These are phyloP conservation scores for Penicillium sp. DNA, from an alignment of 2,329 filamentous ascomycete genomes.

Conservation along the genomic window DNA sequence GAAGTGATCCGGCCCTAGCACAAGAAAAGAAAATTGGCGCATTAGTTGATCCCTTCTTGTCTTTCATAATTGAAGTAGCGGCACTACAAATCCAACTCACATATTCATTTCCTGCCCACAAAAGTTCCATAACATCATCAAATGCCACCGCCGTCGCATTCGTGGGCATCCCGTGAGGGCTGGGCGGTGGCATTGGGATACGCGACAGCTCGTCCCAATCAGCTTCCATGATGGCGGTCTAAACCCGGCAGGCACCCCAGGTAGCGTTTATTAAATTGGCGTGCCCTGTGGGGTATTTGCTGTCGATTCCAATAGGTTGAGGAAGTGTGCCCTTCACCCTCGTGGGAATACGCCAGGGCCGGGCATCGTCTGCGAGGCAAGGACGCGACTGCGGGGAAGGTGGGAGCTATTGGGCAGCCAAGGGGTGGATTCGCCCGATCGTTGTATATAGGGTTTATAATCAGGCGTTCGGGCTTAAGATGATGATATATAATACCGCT, in stretches of 20 bases:
- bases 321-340: constrained; percentile 28
- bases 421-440: not conserved
- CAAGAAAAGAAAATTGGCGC: not conserved
- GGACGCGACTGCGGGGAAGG: constrained; percentile 41
- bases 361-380: constrained; percentile 35
- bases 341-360: constrained; percentile 31
- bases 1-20: constrained; percentile 82
- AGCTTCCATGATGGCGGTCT: constrained; percentile 44
- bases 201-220: constrained; percentile 70
- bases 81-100: constrained; percentile 52
- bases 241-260: constrained; percentile 14
- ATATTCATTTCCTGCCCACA: constrained; percentile 92
- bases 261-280: not conserved
- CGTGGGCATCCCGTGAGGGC: constrained; percentile 68
- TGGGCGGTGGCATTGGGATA: constrained; percentile 76
- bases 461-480: not conserved
- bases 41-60: not conserved
- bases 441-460: not conserved
- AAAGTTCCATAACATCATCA: constrained; percentile 81
- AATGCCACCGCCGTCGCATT: constrained; percentile 81
- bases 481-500: not conserved
- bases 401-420: constrained; percentile 13
- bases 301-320: not conserved
- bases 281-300: not conserved
- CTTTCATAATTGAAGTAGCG: not conserved